phyloP scores from a whole-genome alignment of 805 yeast genomes.

The Candida pini region DNA sequence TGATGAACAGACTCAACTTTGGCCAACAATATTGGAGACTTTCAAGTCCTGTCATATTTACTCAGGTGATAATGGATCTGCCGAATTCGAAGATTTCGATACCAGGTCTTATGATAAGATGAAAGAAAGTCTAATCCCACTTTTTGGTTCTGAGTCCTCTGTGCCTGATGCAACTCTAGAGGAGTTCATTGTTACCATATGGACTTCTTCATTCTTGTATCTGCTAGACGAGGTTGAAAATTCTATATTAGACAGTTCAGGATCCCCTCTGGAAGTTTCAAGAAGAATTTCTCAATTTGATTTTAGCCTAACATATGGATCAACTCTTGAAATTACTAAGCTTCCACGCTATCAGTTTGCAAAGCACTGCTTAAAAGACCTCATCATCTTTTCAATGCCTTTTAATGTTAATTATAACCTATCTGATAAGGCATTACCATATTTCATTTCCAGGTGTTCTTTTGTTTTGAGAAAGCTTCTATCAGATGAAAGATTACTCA shows the following conservation, averaged over 20 bases:
- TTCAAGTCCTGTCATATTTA: conserved; percentile 37
- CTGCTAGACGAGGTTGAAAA: conserved; percentile 51
- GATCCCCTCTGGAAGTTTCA: conserved; percentile 31
- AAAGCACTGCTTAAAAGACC: conserved; percentile 48
- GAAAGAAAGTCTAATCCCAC: conserved; percentile 37
- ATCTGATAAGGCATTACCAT: conserved; percentile 34
- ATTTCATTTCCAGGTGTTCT: conserved; percentile 51
- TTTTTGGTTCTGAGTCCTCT: conserved; percentile 27
- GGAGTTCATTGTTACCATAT: conserved; percentile 42
- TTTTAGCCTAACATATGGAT: conserved; percentile 52
- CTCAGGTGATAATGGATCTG: conserved; percentile 15
- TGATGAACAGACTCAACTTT: conserved; percentile 21
- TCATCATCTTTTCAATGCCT: conserved; percentile 36
- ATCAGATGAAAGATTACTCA: conserved; percentile 55
- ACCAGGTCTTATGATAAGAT: conserved; percentile 38
- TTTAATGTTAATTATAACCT: conserved; percentile 16
- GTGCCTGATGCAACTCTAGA: conserved; percentile 29
- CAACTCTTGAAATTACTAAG: conserved; percentile 46
- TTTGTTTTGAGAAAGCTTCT: conserved; percentile 58
- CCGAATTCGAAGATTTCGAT: conserved; percentile 38
- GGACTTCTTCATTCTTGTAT: conserved; percentile 56
- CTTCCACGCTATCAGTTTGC: conserved; percentile 45
- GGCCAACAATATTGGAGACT: conserved; percentile 38
- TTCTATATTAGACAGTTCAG: conserved; percentile 14
- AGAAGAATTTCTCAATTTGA: conserved; percentile 34